Evolutionary conservation across 495 filamentous ascomycete species (phyloP), one percentile per base, ranked within the genome.

Genomic region (Astrocystis sublimbata): DNA sequence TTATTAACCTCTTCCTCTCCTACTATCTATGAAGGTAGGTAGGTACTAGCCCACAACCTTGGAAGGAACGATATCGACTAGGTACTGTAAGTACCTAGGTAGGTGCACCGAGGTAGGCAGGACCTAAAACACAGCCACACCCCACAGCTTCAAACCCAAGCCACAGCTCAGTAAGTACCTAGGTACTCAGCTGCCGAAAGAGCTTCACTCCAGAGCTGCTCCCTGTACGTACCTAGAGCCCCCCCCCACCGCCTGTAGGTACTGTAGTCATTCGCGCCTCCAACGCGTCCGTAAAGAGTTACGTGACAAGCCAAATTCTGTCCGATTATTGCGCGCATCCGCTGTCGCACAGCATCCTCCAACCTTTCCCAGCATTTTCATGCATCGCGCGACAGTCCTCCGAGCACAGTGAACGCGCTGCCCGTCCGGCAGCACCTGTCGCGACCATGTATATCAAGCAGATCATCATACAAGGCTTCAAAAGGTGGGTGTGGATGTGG

Each of bases 381-480:
- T 62, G 51, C 33, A 49, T 41, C 36, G 30, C 38, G 70, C 67
- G 70, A 70, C 67, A 54, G 61, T 53, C 58, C 61, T 58, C 62
- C 55, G 66, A 62, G 62, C 33, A 65, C 26, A 50, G 28, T 58
- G 41, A 62, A 63, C 70, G 68, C 66, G 68, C 68, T 72, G 70
- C 70, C 70, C 65, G 70, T 60, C 55, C 55, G 70, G 70, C 70
- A 70, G 70, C 67, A 65, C 63, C 63, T 58, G 64, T 56, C 61
- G 69, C 71, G 78, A 86, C 76, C 73, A 96, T 98, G 92, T 92
- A 96, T 79, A 97, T 99, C 85, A 98, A 98, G 76, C 94, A 99
- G 81, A 97, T 99, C 72, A 99, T 97, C 77, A 98, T 99, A 71
- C 94, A 99, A 71, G 94, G 94, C 84, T 99, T 99, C 80, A 98